Conservation (phyloP, 805 yeast genomes). For the Pichia californica region DNA sequence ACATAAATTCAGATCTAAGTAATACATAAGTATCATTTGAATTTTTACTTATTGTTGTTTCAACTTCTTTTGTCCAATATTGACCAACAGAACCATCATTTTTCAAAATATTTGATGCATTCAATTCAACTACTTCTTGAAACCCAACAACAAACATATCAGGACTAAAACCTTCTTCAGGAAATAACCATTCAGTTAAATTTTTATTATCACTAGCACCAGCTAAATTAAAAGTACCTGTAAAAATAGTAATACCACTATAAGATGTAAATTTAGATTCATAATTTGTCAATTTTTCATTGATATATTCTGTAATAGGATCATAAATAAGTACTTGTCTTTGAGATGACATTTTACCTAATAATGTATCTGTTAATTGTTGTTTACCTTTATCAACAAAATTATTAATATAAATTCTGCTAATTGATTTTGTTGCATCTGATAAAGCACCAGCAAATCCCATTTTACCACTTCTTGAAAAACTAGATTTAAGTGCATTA, state of each 20-base stretch:
- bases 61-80: conserved; percentile 72
- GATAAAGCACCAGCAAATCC: conserved; percentile 94
- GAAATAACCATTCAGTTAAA: conserved; percentile 76
- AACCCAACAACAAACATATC: conserved; percentile 86
- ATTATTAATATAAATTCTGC: conserved; percentile 91
- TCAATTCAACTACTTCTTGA: conserved; percentile 90
- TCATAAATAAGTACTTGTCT: conserved; percentile 70
- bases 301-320: conserved; percentile 83
- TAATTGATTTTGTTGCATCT: conserved; percentile 93
- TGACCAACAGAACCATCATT: conserved; percentile 74
- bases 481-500: conserved; percentile 91
- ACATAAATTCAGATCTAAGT: conserved; percentile 67
- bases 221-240: conserved; percentile 85
- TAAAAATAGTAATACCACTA: conserved; percentile 56
- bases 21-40: conserved; percentile 44
- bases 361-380: conserved; percentile 75
- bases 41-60: conserved; percentile 47
- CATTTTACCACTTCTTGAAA: conserved; percentile 93
- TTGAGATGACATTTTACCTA: conserved; percentile 77
- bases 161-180: conserved; percentile 52
- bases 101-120: conserved; percentile 83
- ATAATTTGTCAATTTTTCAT: conserved; percentile 46
- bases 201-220: conserved; percentile 59
- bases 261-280: conserved; percentile 52
- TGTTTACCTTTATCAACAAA: conserved; percentile 91